Evolutionary conservation across 148 eudicot genomes (phyloP).

Genomic region (Amaranthus hypochondriacus): DNA sequence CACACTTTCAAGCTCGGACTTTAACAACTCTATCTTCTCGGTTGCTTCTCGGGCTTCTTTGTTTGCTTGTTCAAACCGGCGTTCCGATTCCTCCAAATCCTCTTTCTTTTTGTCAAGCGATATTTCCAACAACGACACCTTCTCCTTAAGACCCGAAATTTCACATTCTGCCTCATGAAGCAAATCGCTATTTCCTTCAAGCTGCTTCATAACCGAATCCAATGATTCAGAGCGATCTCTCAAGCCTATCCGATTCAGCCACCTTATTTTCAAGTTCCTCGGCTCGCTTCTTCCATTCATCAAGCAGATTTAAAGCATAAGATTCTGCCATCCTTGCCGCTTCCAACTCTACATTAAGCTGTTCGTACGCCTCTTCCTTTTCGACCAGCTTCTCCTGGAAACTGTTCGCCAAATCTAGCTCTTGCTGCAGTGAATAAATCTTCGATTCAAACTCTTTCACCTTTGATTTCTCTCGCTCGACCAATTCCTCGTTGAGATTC

Average conservation of each 20-base stretch:
- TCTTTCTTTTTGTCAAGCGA: conserved; percentile 54
- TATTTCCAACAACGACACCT: conserved; percentile 63
- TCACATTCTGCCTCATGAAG: conserved; percentile 79
- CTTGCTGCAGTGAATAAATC: conserved; percentile 43
- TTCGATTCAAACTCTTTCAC: conserved; percentile 44
- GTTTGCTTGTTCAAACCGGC: conserved; percentile 39
- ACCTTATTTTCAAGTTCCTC: conserved; percentile 54
- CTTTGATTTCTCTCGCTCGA: conserved; percentile 22
- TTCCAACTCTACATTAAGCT: conserved; percentile 69
- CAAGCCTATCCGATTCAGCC: conserved; percentile 56
- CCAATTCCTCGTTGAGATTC: conserved; percentile 17
- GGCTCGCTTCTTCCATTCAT: conserved; percentile 61
- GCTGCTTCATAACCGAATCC: conserved; percentile 63
- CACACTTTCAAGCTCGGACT: conserved; percentile 59
- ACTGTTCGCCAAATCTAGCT: conserved; percentile 39
- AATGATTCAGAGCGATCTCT: conserved; percentile 79
- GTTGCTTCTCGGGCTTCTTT: conserved; percentile 56
- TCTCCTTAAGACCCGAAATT: conserved; percentile 64
- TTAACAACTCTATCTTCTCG: conserved; percentile 41
- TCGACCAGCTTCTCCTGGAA: conserved; percentile 51
- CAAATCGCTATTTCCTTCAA: conserved; percentile 70
- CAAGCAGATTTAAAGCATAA: conserved; percentile 53
- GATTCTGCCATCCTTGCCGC: conserved; percentile 83
- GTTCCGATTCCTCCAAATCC: conserved; percentile 60
- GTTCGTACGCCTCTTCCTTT: conserved; percentile 58